Conservation (phyloP, 2,329 filamentous ascomycete genomes). For the Periconia sp. region DNA sequence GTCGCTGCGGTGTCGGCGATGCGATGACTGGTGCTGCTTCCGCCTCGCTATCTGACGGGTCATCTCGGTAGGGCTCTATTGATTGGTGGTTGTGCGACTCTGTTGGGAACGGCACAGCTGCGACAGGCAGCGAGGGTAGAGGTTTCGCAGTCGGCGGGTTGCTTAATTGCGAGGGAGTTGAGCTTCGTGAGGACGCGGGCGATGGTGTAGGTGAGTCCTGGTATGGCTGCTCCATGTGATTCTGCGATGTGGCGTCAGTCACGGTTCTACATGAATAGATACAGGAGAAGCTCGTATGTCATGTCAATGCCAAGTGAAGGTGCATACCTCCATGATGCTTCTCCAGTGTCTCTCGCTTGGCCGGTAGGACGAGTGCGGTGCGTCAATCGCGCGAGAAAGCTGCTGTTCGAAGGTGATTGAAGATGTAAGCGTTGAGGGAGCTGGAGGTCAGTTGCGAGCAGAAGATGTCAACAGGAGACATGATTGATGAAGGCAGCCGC, state of each 20-base stretch:
- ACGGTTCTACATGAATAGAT: no score
- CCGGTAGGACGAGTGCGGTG: no score
- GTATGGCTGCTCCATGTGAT: constrained; percentile 13
- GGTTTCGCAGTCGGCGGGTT: constrained; percentile 11
- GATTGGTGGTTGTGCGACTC: no score
- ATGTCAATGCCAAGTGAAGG: no score
- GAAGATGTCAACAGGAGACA: no score
- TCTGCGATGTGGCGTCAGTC: constrained; percentile 9
- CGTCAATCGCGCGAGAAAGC: no score
- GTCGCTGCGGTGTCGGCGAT: constrained; percentile 10
- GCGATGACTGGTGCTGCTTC: not conserved
- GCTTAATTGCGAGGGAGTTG: constrained; percentile 10
- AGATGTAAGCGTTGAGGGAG: no score
- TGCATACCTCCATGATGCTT: constrained; percentile 9
- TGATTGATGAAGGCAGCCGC: no score
- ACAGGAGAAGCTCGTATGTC: no score
- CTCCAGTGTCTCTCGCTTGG: no score
- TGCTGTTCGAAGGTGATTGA: no score
- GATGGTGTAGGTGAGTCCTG: constrained; percentile 20
- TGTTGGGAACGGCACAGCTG: not conserved
- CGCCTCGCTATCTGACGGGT: constrained; percentile 8
- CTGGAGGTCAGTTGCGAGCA: no score
- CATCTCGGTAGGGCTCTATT: constrained; percentile 22
- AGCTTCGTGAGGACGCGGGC: constrained; percentile 15
- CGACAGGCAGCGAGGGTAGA: constrained; percentile 13